phyloP scores from a whole-genome alignment of 139 green algal species.

The Picochlorum costavermella region DNA sequence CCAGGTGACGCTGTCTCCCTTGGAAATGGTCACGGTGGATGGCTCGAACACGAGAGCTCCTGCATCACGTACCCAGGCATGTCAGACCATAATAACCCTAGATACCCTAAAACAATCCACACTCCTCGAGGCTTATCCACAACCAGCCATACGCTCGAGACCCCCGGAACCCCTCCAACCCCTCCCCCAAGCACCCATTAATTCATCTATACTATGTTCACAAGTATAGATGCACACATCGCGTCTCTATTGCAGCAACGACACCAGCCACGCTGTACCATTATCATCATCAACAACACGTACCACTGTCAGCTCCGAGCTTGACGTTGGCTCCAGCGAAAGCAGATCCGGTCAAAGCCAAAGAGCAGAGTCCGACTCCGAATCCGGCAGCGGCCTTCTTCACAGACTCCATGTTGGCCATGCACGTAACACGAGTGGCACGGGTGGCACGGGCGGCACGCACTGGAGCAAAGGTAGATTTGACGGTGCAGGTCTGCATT shows the following conservation, averaged over 20 bases:
- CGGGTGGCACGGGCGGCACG: slow-evolving; percentile 2
- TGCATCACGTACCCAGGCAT: slow-evolving; percentile 5
- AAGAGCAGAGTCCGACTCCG: slow-evolving; percentile 51
- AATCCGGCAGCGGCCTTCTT: slow-evolving; percentile 23
- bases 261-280: too few relatives aligned
- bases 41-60: slow-evolving; percentile 46
- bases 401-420: background rate
- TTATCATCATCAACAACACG: background rate
- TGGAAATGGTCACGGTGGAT: slow-evolving; percentile 48
- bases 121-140: too few relatives aligned
- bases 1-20: slow-evolving; percentile 74
- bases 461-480: background rate
- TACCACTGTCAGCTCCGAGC: slow-evolving; percentile 45
- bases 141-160: too few relatives aligned
- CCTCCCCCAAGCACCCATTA: too few relatives aligned
- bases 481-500: slow-evolving; percentile 2
- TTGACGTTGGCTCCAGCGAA: slow-evolving; percentile 56
- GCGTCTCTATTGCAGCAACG: too few relatives aligned
- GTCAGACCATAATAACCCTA: background rate
- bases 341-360: slow-evolving; percentile 64
- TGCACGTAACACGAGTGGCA: background rate
- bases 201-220: too few relatives aligned
- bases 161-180: too few relatives aligned
- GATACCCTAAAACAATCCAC: background rate
- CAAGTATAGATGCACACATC: too few relatives aligned